Conservation (phyloP, 1,139 yeast genomes). For the Pichia sp. region DNA sequence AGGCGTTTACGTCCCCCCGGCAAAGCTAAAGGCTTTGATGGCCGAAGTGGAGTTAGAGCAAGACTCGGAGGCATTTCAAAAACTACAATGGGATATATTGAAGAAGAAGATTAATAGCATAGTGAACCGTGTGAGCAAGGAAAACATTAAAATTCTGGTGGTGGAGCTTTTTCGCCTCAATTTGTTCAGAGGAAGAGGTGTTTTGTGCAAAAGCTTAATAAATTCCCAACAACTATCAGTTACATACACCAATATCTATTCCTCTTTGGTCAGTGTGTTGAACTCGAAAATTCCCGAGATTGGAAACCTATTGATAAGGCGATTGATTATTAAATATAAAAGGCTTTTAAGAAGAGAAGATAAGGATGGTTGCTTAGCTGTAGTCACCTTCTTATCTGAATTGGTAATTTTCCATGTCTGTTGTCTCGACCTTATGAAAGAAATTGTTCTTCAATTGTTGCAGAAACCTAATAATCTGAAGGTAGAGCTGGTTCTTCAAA, state of each 20-base stretch:
- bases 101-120: constrained; percentile 46
- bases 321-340: constrained; percentile 60
- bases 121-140: constrained; percentile 43
- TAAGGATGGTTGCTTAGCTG: constrained; percentile 40
- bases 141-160: constrained; percentile 48
- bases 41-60: constrained; percentile 31
- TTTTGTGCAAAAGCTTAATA: constrained; percentile 55
- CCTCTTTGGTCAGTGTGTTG: constrained; percentile 55
- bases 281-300: constrained; percentile 68
- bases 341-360: constrained; percentile 50
- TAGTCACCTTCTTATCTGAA: constrained; percentile 54
- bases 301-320: constrained; percentile 53
- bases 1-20: constrained; percentile 53
- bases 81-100: constrained; percentile 51
- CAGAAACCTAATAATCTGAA: constrained; percentile 51
- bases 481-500: constrained; percentile 44
- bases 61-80: constrained; percentile 43
- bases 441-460: constrained; percentile 58
- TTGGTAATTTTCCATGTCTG: constrained; percentile 63
- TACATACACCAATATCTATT: constrained; percentile 44
- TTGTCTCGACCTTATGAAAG: constrained; percentile 60
- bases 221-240: constrained; percentile 44
- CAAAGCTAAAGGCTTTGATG: constrained; percentile 42
- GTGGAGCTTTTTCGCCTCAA: constrained; percentile 52
- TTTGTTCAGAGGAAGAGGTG: constrained; percentile 57